Evolutionary conservation across 2,329 filamentous ascomycete species (phyloP).

Genomic region (Monilinia laxa): DNA sequence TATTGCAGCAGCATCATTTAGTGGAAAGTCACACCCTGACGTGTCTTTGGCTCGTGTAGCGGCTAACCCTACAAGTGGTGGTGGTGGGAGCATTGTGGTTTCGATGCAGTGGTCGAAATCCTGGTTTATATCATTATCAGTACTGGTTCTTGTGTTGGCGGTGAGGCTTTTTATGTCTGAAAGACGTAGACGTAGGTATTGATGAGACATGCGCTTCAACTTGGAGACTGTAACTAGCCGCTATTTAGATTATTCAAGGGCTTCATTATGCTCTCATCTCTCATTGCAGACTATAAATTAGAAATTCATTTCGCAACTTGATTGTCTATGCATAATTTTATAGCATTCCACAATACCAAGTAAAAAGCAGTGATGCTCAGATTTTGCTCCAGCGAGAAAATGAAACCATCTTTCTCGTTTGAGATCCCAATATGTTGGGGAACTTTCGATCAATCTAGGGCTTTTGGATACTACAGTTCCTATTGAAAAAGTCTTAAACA

Average conservation of each 20-base stretch:
- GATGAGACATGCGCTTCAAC: not conserved
- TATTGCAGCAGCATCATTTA: not conserved
- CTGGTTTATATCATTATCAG: not conserved
- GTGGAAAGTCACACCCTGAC: not conserved
- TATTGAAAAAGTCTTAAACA: no score
- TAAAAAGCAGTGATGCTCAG: not conserved
- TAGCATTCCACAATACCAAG: not conserved
- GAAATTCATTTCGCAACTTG: no score
- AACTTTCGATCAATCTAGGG: no score
- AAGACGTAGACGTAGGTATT: not conserved
- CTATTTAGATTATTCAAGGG: not conserved
- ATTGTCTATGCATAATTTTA: no score
- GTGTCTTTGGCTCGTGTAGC: not conserved
- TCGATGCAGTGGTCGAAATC: not conserved
- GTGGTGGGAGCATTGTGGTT: not conserved
- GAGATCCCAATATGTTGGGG: no score
- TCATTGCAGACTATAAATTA: not conserved
- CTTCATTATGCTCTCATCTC: not conserved
- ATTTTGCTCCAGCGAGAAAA: not conserved
- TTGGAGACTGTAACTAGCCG: not conserved
- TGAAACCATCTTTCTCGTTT: no score
- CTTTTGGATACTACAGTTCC: no score
- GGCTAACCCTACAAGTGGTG: not conserved
- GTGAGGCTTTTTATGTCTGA: not conserved
- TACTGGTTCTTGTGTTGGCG: not conserved